phyloP scores from a whole-genome alignment of 2,329 filamentous ascomycete species.

The Colletotrichum musicola region DNA sequence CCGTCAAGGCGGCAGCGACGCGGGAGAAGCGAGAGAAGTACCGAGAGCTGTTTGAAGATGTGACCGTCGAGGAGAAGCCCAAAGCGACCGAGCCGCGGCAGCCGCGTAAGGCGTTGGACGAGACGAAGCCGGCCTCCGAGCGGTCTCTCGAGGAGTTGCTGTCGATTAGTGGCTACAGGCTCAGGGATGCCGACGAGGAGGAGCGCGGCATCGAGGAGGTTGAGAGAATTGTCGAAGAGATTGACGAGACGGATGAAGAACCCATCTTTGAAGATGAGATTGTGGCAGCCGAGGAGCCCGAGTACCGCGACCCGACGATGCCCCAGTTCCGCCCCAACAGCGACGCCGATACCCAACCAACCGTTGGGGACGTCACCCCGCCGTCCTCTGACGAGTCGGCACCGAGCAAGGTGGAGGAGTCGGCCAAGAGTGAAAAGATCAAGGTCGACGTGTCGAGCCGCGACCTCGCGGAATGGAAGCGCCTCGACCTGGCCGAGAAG shows the following conservation, averaged over 20 bases:
- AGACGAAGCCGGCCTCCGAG: constrained; percentile 44
- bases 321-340: constrained; percentile 77
- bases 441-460: constrained; percentile 40
- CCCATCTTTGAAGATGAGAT: constrained; percentile 40
- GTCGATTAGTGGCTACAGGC: constrained; percentile 58
- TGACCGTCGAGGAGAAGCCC: constrained; percentile 26
- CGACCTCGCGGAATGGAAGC: constrained; percentile 63
- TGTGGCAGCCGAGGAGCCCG: constrained; percentile 32
- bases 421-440: constrained; percentile 16
- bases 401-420: constrained; percentile 6
- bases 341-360: constrained; percentile 41
- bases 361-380: not conserved
- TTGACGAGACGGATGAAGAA: constrained; percentile 39
- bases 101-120: constrained; percentile 38
- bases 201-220: not conserved
- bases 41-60: constrained; percentile 60
- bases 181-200: constrained; percentile 42
- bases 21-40: constrained; percentile 71
- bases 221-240: constrained; percentile 39
- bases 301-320: constrained; percentile 70
- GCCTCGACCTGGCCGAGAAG: constrained; percentile 73
- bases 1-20: constrained; percentile 75
- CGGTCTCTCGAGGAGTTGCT: constrained; percentile 57
- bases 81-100: constrained; percentile 32
- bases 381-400: constrained; percentile 13